These are phyloP conservation scores for Chaetomium olivaceum DNA, from an alignment of 2,329 filamentous ascomycete species.

Conservation along the genomic window DNA sequence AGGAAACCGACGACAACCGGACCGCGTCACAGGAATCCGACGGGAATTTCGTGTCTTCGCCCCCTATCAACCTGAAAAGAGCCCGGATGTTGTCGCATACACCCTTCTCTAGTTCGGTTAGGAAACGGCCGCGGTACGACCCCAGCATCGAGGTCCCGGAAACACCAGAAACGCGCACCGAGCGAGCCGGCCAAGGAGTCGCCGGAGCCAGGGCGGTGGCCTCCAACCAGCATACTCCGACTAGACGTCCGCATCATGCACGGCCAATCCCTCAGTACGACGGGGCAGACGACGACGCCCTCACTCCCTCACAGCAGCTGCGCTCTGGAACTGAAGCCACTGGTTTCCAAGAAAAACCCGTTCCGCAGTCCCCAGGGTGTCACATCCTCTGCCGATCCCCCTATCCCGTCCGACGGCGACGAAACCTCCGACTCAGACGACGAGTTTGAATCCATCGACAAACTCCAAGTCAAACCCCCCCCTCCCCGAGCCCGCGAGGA, in stretches of 20 bases:
- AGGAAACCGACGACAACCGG: background rate
- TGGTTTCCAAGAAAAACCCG: background rate
- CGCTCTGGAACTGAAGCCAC: background rate
- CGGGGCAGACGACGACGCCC: background rate
- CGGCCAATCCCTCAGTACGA: background rate
- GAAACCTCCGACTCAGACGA: constrained; percentile 9
- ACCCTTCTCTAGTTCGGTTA: background rate
- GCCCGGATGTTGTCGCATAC: background rate
- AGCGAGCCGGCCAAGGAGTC: background rate
- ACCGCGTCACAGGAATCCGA: background rate
- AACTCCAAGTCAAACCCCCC: background rate
- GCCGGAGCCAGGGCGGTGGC: background rate
- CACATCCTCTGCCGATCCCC: background rate
- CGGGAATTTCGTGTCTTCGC: constrained; percentile 18
- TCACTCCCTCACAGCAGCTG: constrained; percentile 12
- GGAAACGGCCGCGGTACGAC: constrained; percentile 21
- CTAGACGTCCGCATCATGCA: background rate
- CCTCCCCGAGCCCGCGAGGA: background rate
- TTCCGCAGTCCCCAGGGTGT: background rate
- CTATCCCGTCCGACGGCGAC: background rate
- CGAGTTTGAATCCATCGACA: background rate
- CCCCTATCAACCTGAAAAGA: constrained; percentile 18
- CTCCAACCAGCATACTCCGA: constrained; percentile 5
- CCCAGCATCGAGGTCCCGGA: constrained; percentile 18
- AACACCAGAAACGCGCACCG: constrained; percentile 14